Base-by-base conservation (phyloP, 2,329 filamentous ascomycete species). In the Ascochyta fabae region DNA sequence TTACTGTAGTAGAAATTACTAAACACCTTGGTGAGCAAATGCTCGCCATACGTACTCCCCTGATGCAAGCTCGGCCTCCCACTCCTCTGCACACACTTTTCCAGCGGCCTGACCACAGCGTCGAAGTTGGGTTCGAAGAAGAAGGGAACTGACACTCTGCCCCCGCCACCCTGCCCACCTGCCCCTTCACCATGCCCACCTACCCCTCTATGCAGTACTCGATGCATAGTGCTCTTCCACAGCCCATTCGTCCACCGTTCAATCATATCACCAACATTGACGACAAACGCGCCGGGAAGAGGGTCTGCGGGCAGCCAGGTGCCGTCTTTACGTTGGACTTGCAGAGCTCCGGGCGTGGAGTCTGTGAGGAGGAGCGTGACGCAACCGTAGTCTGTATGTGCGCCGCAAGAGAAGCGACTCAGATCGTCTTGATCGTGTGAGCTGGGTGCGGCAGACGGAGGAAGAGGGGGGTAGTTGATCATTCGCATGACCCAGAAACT, bases 261-360 rank as follows among this genome's bases (percentile, higher is more conserved):
- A 57, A 82, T 75, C 76, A 81, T 78, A 58, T 82, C 80, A 0
- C 80, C 80, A 41, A 82, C 78, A 58, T 82, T 82, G 6, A 82
- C 78, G 3, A 82, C 78, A 49, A 79, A 80, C 0, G 76, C 71
- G 15, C 77, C 79, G 2, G 73, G 69, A 0, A 80, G 67, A 0
- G 79, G 79, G 43, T 80, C 75, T 0, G 79, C 80, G 31, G 73
- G 66, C 0, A 82, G 68, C 80, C 80, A 83, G 0, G 71, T 69
- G 6, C 73, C 72, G 39, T 77, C 72, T 59, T 77, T 77, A 47
- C 73, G 68, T 10, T 72, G 67, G 19, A 81, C 78, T 57, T 81
- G 78, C 2, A 81, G 64, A 1, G 79, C 78, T 4, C 74, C 70
- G 7, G 72, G 75, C 0, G 77, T 80, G 1, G 75, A 66, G 53